These are phyloP conservation scores for Simplicillium aogashimaense DNA, from an alignment of 2,329 filamentous ascomycete genomes.

Conservation along the genomic window DNA sequence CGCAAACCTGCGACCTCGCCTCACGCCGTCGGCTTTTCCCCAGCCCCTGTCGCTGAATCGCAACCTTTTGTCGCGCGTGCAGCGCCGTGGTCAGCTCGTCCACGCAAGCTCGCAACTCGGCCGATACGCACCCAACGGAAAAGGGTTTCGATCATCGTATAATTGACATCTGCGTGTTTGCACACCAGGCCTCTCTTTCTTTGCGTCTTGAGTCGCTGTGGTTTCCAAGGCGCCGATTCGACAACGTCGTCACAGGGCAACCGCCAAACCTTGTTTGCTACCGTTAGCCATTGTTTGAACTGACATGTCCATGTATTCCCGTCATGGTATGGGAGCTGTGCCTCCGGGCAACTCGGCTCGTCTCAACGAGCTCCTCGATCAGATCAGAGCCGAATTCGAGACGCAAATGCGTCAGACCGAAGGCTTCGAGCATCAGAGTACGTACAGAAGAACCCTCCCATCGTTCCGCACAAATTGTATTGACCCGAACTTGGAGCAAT, in stretches of 20 bases:
- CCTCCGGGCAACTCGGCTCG: slow-evolving; percentile 52
- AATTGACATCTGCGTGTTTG: too few relatives aligned
- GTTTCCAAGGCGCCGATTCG: too few relatives aligned
- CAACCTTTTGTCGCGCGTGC: background rate
- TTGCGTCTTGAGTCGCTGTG: too few relatives aligned
- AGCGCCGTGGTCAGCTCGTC: too few relatives aligned
- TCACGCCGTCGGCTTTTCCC: background rate
- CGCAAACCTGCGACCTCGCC: background rate
- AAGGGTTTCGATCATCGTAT: too few relatives aligned
- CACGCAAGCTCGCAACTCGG: too few relatives aligned
- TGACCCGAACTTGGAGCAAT: slow-evolving; percentile 15
- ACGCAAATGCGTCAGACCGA: slow-evolving; percentile 70
- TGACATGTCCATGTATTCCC: slow-evolving; percentile 75
- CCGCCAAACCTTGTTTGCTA: background rate
- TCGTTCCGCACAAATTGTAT: slow-evolving; percentile 8
- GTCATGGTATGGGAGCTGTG: slow-evolving; percentile 70
- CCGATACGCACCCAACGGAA: too few relatives aligned
- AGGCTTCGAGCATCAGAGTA: slow-evolving; percentile 90
- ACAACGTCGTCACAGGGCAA: too few relatives aligned
- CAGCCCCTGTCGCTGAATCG: background rate
- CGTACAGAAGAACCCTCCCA: slow-evolving; percentile 28
- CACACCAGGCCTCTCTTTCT: too few relatives aligned
- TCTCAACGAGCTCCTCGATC: slow-evolving; percentile 84
- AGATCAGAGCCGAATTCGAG: slow-evolving; percentile 86
- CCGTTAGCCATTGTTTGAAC: background rate